Base-by-base conservation (phyloP, 2,329 filamentous ascomycete genomes). In the Coleophoma cylindrospora region DNA sequence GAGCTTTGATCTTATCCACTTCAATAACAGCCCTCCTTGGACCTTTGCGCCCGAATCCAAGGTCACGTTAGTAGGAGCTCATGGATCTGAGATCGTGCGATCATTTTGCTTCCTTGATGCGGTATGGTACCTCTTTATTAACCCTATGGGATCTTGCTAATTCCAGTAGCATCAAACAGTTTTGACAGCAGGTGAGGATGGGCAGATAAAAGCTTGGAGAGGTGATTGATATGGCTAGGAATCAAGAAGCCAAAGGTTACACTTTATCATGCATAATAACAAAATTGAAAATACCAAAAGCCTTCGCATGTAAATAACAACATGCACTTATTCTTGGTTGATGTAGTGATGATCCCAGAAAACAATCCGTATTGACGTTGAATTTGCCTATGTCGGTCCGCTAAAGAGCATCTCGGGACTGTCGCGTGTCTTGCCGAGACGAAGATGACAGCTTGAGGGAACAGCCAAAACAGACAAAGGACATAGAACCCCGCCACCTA, bases 91-190 rank as follows among this genome's bases (percentile, higher is more conserved):
- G 58, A 75, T 87, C 57, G 78, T 86, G 40, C 72, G 82, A 38
- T 75, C 77, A 13, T 85, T 84, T 59, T 83, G 79, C 64, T 81
- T 85, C 62, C 75, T 81, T 51, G 82, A 85, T 53, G 72, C 81
- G 57, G 74, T 69, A 59, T 55, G 59, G 62, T n/a, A 40, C 10
- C n/a, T 32, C 36, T 37, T 22, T 17, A 38, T 19, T 4, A 40
- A 5, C 21, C 37, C 34, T 5, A 15, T 11, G 11, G n/a, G 11
- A 40, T 43, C 36, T 47, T 40, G 40, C 48, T 56, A 38, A 53
- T 48, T 12, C 34, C 22, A 48, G 9, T 54, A 64, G 64, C 58
- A 62, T 48, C 54, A 57, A 49, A 66, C 57, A 21, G 63, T 70
- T 36, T 65, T 68, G 50, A 70, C 67, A 4, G 64, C 64, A 54